Conservation (phyloP, 306 rosid species). For the Albizia julibrissin region DNA sequence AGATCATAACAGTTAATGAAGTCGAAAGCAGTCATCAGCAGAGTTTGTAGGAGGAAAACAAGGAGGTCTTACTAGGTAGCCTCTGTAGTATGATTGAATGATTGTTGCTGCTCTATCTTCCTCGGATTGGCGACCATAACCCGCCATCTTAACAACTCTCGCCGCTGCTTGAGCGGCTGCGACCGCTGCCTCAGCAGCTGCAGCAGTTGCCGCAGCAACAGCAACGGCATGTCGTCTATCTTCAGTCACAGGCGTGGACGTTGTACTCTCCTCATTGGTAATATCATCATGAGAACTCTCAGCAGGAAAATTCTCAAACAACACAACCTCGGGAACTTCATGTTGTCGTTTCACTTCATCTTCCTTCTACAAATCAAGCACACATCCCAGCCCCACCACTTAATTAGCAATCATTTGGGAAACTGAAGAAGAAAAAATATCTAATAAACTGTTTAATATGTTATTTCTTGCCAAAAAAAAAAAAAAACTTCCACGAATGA, state of each 20-base stretch:
- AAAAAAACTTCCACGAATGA: background rate
- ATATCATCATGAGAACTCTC: constrained; percentile 77
- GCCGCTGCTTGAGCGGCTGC: constrained; percentile 91
- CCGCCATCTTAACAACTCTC: constrained; percentile 74
- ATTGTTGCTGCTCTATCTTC: constrained; percentile 83
- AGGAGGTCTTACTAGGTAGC: constrained; percentile 71
- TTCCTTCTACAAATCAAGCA: constrained; percentile 39
- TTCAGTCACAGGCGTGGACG: constrained; percentile 54
- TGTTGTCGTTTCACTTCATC: constrained; percentile 56
- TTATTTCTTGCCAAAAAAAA: background rate
- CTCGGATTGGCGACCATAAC: constrained; percentile 70
- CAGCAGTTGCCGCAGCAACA: constrained; percentile 80
- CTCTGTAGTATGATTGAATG: constrained; percentile 87
- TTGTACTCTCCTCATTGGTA: constrained; percentile 59
- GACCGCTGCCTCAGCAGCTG: constrained; percentile 80
- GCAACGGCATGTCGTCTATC: constrained; percentile 72
- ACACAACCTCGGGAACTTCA: constrained; percentile 73
- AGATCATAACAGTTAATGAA: constrained; percentile 20
- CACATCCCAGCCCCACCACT: constrained; percentile 10
- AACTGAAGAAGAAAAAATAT: background rate
- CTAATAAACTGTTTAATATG: background rate
- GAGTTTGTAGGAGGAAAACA: constrained; percentile 1
- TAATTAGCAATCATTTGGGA: constrained; percentile 22
- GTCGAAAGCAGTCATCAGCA: background rate
- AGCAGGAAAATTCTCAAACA: constrained; percentile 74